Evolutionary conservation across 169 alveolate genomes (phyloP).

Genomic region (Eimeria sp.): DNA sequence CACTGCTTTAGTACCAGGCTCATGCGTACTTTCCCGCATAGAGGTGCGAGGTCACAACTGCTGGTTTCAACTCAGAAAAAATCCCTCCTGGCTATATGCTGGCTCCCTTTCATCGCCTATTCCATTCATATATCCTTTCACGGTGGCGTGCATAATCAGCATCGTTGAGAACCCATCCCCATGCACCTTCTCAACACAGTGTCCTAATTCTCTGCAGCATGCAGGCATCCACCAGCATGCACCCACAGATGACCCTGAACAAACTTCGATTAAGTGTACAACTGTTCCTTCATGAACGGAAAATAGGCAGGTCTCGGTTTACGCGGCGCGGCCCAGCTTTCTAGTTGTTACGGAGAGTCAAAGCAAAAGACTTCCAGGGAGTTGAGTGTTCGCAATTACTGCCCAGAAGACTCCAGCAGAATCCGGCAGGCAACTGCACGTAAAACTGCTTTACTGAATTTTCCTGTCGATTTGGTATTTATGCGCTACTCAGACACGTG

Average conservation of each 20-base stretch:
- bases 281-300: neutral
- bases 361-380: neutral
- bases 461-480: no score
- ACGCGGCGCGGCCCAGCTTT: no score
- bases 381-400: neutral
- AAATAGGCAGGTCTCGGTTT: neutral
- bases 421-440: neutral
- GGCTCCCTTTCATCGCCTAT: neutral
- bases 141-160: neutral
- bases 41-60: neutral
- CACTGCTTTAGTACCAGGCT: neutral
- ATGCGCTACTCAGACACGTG: neutral
- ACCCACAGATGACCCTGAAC: neutral
- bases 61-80: neutral
- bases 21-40: neutral
- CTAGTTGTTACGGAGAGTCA: neutral
- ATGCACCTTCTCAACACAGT: neutral
- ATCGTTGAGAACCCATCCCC: neutral
- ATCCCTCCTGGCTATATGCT: neutral
- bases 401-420: neutral
- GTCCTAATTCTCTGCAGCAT: neutral
- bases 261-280: neutral
- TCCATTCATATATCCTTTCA: neutral
- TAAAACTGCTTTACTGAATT: neutral
- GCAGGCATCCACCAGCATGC: neutral